Conservation (phyloP, 1,139 yeast species). For the Lizanozyma gosingica region DNA sequence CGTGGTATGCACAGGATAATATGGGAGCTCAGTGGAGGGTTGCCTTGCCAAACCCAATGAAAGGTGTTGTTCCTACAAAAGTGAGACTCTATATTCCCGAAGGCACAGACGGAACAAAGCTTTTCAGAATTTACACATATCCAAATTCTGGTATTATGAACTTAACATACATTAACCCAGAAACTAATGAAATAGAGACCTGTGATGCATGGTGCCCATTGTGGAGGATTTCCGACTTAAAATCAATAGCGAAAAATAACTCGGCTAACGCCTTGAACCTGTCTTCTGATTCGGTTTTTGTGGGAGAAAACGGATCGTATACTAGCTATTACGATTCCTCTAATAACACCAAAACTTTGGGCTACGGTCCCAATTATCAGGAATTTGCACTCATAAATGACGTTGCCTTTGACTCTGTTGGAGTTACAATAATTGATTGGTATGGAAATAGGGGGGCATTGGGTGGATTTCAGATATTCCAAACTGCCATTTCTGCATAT, state of each 20-base stretch:
- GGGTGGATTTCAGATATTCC: slow-evolving; percentile 66
- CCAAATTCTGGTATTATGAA: slow-evolving; percentile 92
- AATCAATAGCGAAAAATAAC: slow-evolving; percentile 12
- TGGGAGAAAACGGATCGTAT: slow-evolving; percentile 27
- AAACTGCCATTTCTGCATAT: slow-evolving; percentile 48
- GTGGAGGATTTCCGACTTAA: slow-evolving; percentile 21
- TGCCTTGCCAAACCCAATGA: slow-evolving; percentile 44
- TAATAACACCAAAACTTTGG: slow-evolving; percentile 34
- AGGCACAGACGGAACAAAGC: slow-evolving; percentile 33
- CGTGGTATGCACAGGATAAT: slow-evolving; percentile 52
- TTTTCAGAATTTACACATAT: slow-evolving; percentile 64
- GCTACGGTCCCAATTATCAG: slow-evolving; percentile 48
- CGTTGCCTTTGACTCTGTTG: slow-evolving; percentile 52
- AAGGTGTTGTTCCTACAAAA: slow-evolving; percentile 58
- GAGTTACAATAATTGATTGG: slow-evolving; percentile 60
- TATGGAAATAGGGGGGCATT: slow-evolving; percentile 65
- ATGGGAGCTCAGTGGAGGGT: slow-evolving; percentile 65
- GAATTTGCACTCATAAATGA: slow-evolving; percentile 77
- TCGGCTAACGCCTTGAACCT: slow-evolving; percentile 11
- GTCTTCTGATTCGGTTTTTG: slow-evolving; percentile 15
- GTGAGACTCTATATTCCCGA: slow-evolving; percentile 61
- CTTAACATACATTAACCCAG: slow-evolving; percentile 73
- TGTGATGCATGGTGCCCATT: slow-evolving; percentile 93
- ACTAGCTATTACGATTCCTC: slow-evolving; percentile 31
- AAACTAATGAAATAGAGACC: slow-evolving; percentile 39